Percentiles rank a stretch among this genome's conserved stretches.
Evolutionary conservation across 2,329 filamentous ascomycete species (phyloP).

Genomic region (Exophiala lecanii-corni): DNA sequence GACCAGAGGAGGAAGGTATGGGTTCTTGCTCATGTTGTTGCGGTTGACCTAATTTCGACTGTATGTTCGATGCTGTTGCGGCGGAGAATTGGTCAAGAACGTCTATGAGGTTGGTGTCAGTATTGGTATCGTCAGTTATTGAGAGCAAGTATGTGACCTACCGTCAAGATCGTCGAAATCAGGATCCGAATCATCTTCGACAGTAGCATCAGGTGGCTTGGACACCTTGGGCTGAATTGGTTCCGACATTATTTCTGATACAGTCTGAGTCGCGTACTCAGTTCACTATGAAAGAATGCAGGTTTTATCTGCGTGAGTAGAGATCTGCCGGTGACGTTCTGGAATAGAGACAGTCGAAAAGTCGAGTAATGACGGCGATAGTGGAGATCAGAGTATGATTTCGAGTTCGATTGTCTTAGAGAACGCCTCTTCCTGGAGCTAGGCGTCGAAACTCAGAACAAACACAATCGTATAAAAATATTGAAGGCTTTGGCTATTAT

Average conservation of each 20-base stretch:
- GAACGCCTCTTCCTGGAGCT: too few relatives aligned
- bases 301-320: too few relatives aligned
- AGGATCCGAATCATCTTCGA: slow-evolving; percentile 70
- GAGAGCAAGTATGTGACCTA: slow-evolving; percentile 35
- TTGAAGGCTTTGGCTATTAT: too few relatives aligned
- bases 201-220: slow-evolving; percentile 10
- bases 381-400: too few relatives aligned
- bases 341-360: too few relatives aligned
- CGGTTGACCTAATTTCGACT: slow-evolving; percentile 23
- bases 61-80: slow-evolving; percentile 14
- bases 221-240: slow-evolving; percentile 8
- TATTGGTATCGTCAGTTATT: not conserved
- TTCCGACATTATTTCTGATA: slow-evolving; percentile 18
- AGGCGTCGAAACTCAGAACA: too few relatives aligned
- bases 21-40: slow-evolving; percentile 36
- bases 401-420: too few relatives aligned
- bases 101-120: slow-evolving; percentile 49
- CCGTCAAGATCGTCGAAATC: slow-evolving; percentile 95
- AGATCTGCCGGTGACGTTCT: too few relatives aligned
- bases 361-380: too few relatives aligned
- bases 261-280: too few relatives aligned
- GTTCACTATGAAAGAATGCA: too few relatives aligned
- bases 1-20: slow-evolving; percentile 35
- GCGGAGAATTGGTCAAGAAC: slow-evolving; percentile 87
- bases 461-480: too few relatives aligned